Base-by-base conservation (phyloP, 2,329 filamentous ascomycete species). In the Sporothrix mexicana region DNA sequence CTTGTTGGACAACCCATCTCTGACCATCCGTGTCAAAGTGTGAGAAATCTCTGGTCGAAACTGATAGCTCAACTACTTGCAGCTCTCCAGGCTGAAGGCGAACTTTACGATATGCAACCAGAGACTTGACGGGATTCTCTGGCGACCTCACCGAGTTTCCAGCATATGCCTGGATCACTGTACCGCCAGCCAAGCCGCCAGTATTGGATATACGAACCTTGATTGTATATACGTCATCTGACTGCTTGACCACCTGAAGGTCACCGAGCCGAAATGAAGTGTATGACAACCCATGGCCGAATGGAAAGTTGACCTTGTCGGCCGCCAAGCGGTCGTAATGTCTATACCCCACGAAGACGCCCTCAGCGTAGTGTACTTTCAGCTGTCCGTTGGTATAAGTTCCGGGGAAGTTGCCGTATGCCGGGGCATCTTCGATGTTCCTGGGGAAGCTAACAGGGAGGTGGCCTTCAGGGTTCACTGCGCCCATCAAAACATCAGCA, bases 231-330 rank as follows among this genome's bases (percentile, higher is more conserved):
- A 15, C 47, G 47, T 49, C 12, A 49, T 49, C 47, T 13, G 53
- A 55, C 53, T 55, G 53, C 53, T 55, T 55, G 53, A 7, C 10
- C 10, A 61, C 30, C 20, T 2, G 10, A 2, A n/a, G 55, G 2
- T 36, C 25, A 13, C 17, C 17, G 36, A 45, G 12, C 15, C 5
- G 36, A 41, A 95, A 95, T 0, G 83, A 89, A 0, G 92, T 94
- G 81, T 95, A 95, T 12, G 91, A 93, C 1, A 96, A 84, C 0
- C 93, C 93, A 78, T 94, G 90, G 13, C 93, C 93, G 79, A 96
- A 96, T 72, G 91, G 87, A 81, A 94, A 95, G 43, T 45, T 36
- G 55, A 69, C 85, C 77, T 88, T 90, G 17, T 23, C 7, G 6
- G 20, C n/a, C 41, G 55, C 9, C 41, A 30, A 23, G 15, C 55